Conservation (phyloP, 2,329 filamentous ascomycete genomes). For the Diaporthe nobilis region DNA sequence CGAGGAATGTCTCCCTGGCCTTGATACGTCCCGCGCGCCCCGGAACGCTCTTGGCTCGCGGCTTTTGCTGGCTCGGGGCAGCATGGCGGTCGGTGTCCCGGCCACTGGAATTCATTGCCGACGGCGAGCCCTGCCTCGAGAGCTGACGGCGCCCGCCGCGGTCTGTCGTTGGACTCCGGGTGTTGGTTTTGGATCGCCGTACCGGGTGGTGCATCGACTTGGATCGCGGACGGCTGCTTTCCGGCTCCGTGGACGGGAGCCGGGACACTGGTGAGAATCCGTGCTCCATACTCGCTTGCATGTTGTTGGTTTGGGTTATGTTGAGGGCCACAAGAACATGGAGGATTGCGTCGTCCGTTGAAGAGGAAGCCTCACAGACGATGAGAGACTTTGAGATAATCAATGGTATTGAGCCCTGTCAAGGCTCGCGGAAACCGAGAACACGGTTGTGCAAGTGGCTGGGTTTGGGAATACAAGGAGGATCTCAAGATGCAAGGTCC, state of each 20-base stretch:
- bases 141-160: neutral
- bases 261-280: neutral
- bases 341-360: neutral
- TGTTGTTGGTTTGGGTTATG: neutral
- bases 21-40: conserved; percentile 55
- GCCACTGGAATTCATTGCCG: conserved; percentile 47
- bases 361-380: neutral
- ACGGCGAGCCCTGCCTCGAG: neutral
- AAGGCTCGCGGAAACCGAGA: neutral
- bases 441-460: too few species aligned
- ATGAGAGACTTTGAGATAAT: neutral
- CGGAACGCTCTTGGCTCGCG: conserved; percentile 67
- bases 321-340: too few species aligned
- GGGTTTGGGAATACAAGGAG: neutral
- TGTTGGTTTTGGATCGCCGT: neutral
- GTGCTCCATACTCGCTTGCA: neutral
- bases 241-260: neutral
- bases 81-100: conserved; percentile 63
- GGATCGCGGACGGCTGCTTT: neutral
- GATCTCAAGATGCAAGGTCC: too few species aligned
- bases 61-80: conserved; percentile 51
- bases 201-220: neutral
- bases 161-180: neutral
- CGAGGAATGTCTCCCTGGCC: conserved; percentile 70
- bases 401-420: neutral